Conservation (phyloP, 805 yeast genomes). For the Saccharomycopsis sp. region DNA sequence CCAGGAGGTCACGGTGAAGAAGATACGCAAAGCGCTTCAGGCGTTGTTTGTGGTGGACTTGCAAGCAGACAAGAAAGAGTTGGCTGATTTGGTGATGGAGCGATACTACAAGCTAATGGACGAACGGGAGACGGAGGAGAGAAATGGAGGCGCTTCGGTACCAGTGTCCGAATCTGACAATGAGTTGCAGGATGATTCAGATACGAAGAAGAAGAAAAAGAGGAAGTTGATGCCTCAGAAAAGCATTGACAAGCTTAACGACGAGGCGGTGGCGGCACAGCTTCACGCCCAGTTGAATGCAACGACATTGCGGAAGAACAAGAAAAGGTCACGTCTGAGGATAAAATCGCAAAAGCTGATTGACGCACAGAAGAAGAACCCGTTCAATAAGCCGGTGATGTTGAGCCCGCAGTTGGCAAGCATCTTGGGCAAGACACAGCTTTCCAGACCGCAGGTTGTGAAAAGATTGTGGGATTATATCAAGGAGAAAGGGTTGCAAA, state of each 20-base stretch:
- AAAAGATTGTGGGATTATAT: slow-evolving; percentile 65
- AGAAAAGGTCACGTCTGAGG: slow-evolving; percentile 4
- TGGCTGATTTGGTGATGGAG: slow-evolving; percentile 51
- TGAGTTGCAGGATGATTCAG: slow-evolving; percentile 16
- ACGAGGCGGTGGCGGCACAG: slow-evolving; percentile 43
- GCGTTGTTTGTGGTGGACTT: slow-evolving; percentile 54
- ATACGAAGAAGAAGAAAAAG: slow-evolving; percentile 17
- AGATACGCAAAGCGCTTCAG: slow-evolving; percentile 63
- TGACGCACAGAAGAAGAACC: slow-evolving; percentile 10
- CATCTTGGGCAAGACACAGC: slow-evolving; percentile 34
- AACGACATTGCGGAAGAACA: slow-evolving; percentile 1
- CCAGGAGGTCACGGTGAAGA: slow-evolving; percentile 60
- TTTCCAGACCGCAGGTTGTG: slow-evolving; percentile 64
- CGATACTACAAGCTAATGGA: slow-evolving; percentile 44
- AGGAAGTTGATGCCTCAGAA: slow-evolving; percentile 31
- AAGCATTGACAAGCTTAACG: slow-evolving; percentile 34
- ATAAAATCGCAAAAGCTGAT: not conserved
- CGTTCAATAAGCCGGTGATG: slow-evolving; percentile 34
- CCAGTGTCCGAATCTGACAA: slow-evolving; percentile 18
- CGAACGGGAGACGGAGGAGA: slow-evolving; percentile 28
- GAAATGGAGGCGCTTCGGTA: not conserved
- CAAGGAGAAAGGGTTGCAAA: slow-evolving; percentile 51
- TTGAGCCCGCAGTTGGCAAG: slow-evolving; percentile 44
- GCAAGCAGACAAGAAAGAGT: slow-evolving; percentile 39
- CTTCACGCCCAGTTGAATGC: slow-evolving; percentile 28